A percentile compares a stretch with the other conserved stretches of the same genome.
These are phyloP conservation scores for Fusarium pseudoanthophilum DNA, from an alignment of 2,329 filamentous ascomycete genomes.

Conservation along the genomic window DNA sequence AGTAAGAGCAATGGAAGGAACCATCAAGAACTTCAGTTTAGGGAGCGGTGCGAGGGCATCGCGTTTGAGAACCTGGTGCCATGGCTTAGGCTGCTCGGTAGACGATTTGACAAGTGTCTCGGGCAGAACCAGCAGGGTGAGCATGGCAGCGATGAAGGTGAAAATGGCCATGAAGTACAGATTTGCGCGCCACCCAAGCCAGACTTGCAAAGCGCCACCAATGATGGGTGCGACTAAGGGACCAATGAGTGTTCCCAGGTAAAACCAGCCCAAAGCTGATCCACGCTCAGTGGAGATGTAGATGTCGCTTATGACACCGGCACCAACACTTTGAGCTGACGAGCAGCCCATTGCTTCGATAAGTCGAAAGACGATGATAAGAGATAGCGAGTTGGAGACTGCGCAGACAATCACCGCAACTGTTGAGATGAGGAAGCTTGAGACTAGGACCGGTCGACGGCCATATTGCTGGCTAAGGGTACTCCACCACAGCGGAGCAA, in stretches of 20 bases:
- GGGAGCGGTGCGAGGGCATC: neutral
- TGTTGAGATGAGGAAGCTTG: neutral
- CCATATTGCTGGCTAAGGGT: neutral
- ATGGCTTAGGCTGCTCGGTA: neutral
- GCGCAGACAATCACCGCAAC: neutral
- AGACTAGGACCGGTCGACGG: neutral
- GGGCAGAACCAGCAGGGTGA: neutral
- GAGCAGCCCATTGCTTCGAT: neutral
- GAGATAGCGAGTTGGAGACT: neutral
- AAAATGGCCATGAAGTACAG: constrained; percentile 2
- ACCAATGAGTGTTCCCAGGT: constrained; percentile 12
- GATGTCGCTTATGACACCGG: constrained; percentile 13
- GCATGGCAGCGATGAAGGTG: neutral
- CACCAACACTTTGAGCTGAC: neutral
- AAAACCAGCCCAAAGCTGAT: constrained; percentile 15
- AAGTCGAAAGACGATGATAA: neutral
- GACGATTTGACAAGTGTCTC: neutral
- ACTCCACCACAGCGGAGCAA: constrained; percentile 5
- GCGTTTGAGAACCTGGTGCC: neutral
- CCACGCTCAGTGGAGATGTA: constrained; percentile 16
- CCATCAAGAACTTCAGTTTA: neutral
- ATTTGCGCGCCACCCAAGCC: neutral
- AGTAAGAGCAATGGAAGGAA: neutral
- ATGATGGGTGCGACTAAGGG: constrained; percentile 8
- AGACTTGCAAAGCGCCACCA: neutral